Conservation (phyloP, 1,284 basidiomycete genomes). For the Naganishia albida region DNA sequence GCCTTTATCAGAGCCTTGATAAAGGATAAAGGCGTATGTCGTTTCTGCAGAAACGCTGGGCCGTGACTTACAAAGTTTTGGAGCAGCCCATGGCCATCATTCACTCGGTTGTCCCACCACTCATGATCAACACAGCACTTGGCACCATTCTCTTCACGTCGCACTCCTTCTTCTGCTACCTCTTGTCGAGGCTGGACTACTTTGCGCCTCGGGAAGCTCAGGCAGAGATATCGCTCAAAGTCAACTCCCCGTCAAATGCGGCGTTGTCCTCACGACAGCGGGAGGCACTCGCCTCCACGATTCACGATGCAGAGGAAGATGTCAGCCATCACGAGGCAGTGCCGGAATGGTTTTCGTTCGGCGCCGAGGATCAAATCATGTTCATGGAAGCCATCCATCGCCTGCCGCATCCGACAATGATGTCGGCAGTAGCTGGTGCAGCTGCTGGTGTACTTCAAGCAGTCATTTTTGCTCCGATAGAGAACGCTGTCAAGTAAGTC, state of each 20-base stretch:
- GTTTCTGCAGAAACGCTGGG: constrained; percentile 8
- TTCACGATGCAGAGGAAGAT: too few species aligned
- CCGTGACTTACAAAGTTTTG: neutral
- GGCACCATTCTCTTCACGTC: constrained; percentile 53
- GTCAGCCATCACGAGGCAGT: constrained; percentile 17
- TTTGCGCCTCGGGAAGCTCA: constrained; percentile 39
- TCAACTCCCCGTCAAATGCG: too few species aligned
- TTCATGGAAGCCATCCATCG: constrained; percentile 32
- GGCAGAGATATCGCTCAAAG: neutral
- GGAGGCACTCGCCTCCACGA: too few species aligned
- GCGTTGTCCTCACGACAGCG: neutral
- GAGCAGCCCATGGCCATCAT: constrained; percentile 24
- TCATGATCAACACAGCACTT: constrained; percentile 51
- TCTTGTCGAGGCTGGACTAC: constrained; percentile 45
- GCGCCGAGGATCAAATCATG: constrained; percentile 45
- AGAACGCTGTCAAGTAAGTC: constrained; percentile 50
- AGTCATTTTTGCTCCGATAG: constrained; percentile 51
- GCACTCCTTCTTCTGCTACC: constrained; percentile 50
- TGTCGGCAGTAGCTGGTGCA: constrained; percentile 49
- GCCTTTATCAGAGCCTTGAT: constrained; percentile 48
- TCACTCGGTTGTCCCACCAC: constrained; percentile 45
- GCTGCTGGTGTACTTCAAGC: constrained; percentile 51
- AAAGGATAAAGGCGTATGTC: constrained; percentile 43
- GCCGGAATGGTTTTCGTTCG: constrained; percentile 32
- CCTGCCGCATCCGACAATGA: constrained; percentile 47